These are phyloP conservation scores for Echium plantagineum DNA, from an alignment of 257 asterid genomes.

Conservation along the genomic window DNA sequence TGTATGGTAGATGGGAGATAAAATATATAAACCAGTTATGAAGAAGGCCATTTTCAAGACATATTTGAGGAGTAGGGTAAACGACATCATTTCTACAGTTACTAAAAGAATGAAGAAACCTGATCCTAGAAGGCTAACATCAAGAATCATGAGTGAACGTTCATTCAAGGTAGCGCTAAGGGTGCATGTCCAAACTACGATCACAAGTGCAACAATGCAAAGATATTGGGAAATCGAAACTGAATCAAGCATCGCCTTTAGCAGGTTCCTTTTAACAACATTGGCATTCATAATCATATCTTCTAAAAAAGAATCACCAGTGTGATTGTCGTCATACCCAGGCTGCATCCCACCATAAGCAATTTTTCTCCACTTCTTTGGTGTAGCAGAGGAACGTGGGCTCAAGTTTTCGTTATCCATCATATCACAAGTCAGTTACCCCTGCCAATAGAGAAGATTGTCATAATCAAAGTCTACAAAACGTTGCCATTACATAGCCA, in stretches of 20 bases:
- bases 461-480: neutral
- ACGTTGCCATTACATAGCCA: neutral
- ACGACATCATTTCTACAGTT: conserved; percentile 58
- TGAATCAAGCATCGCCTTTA: conserved; percentile 77
- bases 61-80: conserved; percentile 38
- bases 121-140: conserved; percentile 47
- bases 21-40: conserved; percentile 50
- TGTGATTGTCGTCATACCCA: conserved; percentile 81
- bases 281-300: conserved; percentile 96
- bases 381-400: conserved; percentile 29
- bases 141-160: conserved; percentile 47
- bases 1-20: conserved; percentile 79
- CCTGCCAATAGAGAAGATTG: neutral
- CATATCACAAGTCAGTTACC: neutral
- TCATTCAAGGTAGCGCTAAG: conserved; percentile 48
- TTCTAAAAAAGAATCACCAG: conserved; percentile 77
- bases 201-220: conserved; percentile 75
- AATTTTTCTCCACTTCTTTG: conserved; percentile 67
- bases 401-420: conserved; percentile 34
- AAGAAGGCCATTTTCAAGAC: conserved; percentile 58
- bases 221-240: conserved; percentile 81
- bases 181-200: conserved; percentile 79
- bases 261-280: conserved; percentile 73
- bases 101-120: conserved; percentile 58
- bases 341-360: conserved; percentile 95